Evolutionary conservation across 2,329 filamentous ascomycete genomes (phyloP), one percentile per base, ranked within the genome.

Genomic region (Chaetomium olivaceum): DNA sequence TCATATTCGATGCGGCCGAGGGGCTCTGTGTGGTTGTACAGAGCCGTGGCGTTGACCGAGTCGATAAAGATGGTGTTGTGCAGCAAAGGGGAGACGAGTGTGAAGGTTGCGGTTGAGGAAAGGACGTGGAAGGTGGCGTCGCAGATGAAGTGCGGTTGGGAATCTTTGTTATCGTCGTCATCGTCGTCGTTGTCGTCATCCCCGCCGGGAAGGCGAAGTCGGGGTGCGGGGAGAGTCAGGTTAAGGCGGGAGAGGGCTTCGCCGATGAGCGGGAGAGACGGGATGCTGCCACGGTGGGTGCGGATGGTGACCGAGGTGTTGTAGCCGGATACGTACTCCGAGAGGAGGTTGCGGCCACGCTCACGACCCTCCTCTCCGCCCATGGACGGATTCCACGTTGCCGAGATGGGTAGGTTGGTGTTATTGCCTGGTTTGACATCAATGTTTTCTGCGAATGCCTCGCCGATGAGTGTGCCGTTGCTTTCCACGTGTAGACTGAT

Each of bases 121-220:
- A 95, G 84, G 61, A 98, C 78, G 78, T 98, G 93, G 77, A 99
- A 89, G 7, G 89, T 94, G 12, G 93, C 91, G 71, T 92, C 89
- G 74, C 90, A 86, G 71, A 99, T 92, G 76, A 98, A 97, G 69
- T 87, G 87, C 0, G 84, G 79, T 31, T 78, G 78, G 27, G 80
- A 78, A 12, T 79, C 77, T 16, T 29, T 29, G 27, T 29, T 29
- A 29, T 80, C 77, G 16, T 64, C 58, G 27, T 79, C 77, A 21
- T 75, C 74, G 33, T 75, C 74, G 9, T 75, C 73, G 14, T 75
- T 74, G 25, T 77, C 77, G 11, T 75, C 73, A 8, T 75, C 77
- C 74, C 78, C 63, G 27, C 83, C 82, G 19, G 88, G 89, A 1
- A 87, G 77, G 1, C 80, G 80, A 51, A 97, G 78, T 21, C 81